A percentile compares a stretch with the other conserved stretches of the same genome.
Evolutionary conservation across 2,329 filamentous ascomycete genomes (phyloP).

Genomic region (Aspergillus thermomutatus): DNA sequence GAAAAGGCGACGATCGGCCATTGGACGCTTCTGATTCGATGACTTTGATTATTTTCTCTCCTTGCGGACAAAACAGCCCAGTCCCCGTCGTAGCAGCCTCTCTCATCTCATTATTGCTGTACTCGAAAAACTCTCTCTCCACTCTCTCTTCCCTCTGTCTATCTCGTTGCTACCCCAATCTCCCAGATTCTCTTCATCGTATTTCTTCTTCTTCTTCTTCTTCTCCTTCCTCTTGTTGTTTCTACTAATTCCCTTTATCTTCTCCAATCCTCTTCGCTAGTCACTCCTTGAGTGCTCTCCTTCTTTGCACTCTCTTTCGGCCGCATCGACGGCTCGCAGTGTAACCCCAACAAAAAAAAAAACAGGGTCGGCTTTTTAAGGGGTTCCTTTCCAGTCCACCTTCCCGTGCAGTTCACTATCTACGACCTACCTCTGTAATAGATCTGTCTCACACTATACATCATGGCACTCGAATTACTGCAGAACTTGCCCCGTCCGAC

Average conservation of each 20-base stretch:
- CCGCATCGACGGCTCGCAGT: constrained; percentile 8
- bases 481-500: constrained; percentile 64
- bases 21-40: neutral
- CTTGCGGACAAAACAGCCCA: constrained; percentile 8
- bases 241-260: constrained; percentile 67
- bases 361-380: neutral
- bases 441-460: constrained; percentile 13
- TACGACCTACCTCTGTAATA: neutral
- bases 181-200: constrained; percentile 36
- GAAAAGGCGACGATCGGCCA: constrained; percentile 13
- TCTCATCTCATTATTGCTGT: neutral
- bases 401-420: constrained; percentile 8
- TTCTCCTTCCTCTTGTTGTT: constrained; percentile 20
- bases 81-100: neutral
- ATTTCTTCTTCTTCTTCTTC: constrained; percentile 68
- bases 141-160: constrained; percentile 22
- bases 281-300: constrained; percentile 1
- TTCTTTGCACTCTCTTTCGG: constrained; percentile 13
- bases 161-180: neutral
- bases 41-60: neutral
- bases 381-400: neutral
- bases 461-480: constrained; percentile 50
- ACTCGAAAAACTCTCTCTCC: constrained; percentile 16
- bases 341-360: constrained; percentile 6
- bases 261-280: constrained; percentile 46